Conservation (phyloP, 208 protist species). For the Tritrichomonas foetus region DNA sequence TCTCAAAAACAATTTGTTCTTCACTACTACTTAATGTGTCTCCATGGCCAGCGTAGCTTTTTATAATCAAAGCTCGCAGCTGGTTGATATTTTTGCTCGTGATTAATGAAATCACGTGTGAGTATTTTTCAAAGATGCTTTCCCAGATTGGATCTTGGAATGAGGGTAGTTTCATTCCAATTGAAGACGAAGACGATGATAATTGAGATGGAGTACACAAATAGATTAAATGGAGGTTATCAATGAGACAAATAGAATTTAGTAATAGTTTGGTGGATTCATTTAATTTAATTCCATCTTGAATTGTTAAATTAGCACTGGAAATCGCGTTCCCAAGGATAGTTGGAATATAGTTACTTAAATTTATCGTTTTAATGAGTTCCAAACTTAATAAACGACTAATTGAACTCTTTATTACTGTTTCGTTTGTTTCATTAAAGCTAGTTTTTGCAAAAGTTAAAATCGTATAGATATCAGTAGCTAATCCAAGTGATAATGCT, state of each 20-base stretch:
- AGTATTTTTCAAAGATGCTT: not conserved
- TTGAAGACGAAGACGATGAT: too few species aligned
- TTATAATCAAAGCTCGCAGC: not conserved
- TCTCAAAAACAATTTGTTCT: not conserved
- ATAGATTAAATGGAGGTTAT: not conserved
- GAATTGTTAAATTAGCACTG: not conserved
- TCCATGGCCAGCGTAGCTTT: not conserved
- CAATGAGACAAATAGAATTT: not conserved
- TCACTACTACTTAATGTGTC: too few species aligned
- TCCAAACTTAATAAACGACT: not conserved
- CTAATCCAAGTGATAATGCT: not conserved
- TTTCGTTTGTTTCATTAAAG: too few species aligned
- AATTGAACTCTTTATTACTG: too few species aligned
- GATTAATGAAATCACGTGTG: not conserved
- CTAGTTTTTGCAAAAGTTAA: not conserved
- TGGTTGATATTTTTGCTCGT: not conserved
- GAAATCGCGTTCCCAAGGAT: not conserved
- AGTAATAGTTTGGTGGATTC: not conserved
- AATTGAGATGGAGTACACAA: not conserved
- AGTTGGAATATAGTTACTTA: not conserved
- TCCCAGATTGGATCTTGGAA: not conserved
- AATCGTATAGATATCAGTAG: not conserved
- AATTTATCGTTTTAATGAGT: not conserved
- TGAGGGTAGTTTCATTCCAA: not conserved
- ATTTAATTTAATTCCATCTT: not conserved